Percentiles rank a stretch among this genome's conserved stretches.
Evolutionary conservation across 768 basidiomycete species (phyloP).

Genomic region (Amanita muscaria): DNA sequence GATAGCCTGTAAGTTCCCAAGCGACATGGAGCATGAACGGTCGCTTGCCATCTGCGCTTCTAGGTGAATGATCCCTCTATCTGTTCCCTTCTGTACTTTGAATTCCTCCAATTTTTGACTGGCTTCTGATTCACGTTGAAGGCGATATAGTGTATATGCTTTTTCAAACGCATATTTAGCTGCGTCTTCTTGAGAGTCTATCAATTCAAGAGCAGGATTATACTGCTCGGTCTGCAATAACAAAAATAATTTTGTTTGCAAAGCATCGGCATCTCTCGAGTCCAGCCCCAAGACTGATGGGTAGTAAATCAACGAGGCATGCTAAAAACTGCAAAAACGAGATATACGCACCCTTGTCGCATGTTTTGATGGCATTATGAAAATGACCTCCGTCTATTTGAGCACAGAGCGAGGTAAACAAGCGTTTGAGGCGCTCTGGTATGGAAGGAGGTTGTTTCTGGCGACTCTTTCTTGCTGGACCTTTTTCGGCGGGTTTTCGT

Average conservation of each 20-base stretch:
- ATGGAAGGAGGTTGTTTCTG: conserved; percentile 25
- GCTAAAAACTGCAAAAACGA: conserved; percentile 10
- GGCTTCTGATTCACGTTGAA: conserved; percentile 72
- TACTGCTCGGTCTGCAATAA: conserved; percentile 85
- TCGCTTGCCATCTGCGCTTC: conserved; percentile 73
- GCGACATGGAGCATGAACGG: background rate
- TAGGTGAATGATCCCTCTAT: conserved; percentile 65
- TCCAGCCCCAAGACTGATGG: conserved; percentile 59
- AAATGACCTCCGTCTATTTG: conserved; percentile 91
- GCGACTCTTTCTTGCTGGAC: conserved; percentile 16
- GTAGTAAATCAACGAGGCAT: background rate
- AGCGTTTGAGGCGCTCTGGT: conserved; percentile 38
- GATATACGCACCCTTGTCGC: conserved; percentile 69
- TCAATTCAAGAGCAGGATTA: conserved; percentile 52
- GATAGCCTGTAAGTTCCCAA: conserved; percentile 9
- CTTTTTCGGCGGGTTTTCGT: conserved; percentile 10
- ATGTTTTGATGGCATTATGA: conserved; percentile 80
- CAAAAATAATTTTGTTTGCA: conserved; percentile 80
- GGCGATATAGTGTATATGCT: conserved; percentile 78
- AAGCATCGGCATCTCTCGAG: conserved; percentile 60
- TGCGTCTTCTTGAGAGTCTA: conserved; percentile 27
- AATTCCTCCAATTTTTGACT: conserved; percentile 38
- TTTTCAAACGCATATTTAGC: conserved; percentile 48
- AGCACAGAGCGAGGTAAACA: conserved; percentile 73
- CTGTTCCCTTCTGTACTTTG: conserved; percentile 35